Evolutionary conservation across 805 yeast species (phyloP), one percentile per base, ranked within the genome.

Genomic region (Spathaspora girioi): DNA sequence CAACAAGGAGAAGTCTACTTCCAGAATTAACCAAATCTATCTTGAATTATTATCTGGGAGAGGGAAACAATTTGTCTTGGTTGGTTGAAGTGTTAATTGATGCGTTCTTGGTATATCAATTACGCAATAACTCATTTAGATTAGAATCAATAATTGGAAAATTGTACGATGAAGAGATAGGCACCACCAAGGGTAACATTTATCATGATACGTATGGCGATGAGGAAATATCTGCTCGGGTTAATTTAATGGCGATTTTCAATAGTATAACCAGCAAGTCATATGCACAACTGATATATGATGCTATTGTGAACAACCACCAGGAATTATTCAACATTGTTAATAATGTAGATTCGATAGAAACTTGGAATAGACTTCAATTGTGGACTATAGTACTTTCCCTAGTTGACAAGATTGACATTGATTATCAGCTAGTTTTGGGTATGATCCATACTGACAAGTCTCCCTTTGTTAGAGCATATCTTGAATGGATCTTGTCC

Each of bases 401-500:
- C 11, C 47, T 64, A 8, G 48, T 57, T 17, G 55, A 56, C 38
- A 47, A 38, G 10, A 32, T 55, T 4, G 31, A 45, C 9, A 35
- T 51, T 18, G 56, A 62, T 40, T 61, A 80, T 8, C 54, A 65
- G 0, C 47, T 49, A 0, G 69, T 89, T 11, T 70, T 76, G 42
- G 46, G 52, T 1, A 49, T 69, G 29, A 57, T 73, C 7, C 75
- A 62, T 12, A 66, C 70, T 1, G 98, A 93, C 55, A 81, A 89
- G 12, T 86, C 94, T 55, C 97, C 97, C 0, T 69, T 83, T 45
- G 87, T 82, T 5, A 78, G 97, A 51, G 69, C 79, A 2, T 89
- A 86, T 59, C 67, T 88, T 50, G 97, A 92, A 61, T 92, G 97
- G 97, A 71, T 85, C 12, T 66, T 86, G 40, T 78, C 89, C 0